Evolutionary conservation across 148 eudicot species (phyloP), one percentile per base, ranked within the genome.

Genomic region (Rhododendron henanense): DNA sequence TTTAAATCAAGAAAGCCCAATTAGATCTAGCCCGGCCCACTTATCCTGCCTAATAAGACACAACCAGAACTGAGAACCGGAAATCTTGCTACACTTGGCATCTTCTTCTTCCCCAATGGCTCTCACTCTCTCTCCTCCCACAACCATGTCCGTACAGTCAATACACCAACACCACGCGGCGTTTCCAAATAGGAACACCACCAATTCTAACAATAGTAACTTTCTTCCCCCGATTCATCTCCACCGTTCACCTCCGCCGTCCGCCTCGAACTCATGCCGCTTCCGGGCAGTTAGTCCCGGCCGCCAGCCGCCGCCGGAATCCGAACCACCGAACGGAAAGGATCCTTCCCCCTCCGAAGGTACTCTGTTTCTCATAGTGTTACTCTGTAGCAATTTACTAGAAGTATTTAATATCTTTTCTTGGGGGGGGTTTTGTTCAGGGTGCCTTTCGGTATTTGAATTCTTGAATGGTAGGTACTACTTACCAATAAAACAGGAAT

Each of bases 241-340:
- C 81, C 82, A 53, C 86, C 85, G 84, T 84, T 84, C 91, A 84
- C 87, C 90, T 88, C 81, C 92, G 85, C 87, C 28, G 16, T 23
- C n/a, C 57, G 31, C 81, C 23, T 51, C 82, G 10, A 88, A 81
- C 44, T 87, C 85, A 45, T 78, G 77, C 86, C 87, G 84, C 47
- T 89, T 87, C 92, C 84, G 59, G n/a, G 91, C 91, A 18, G 82
- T 86, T 14, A 90, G 85, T 81, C 86, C 92, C 37, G 90, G 85
- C 69, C 89, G 91, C 77, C 91, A 91, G 47, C 89, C 93, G 41
- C 90, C 91, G 57, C 90, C 90, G 16, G 87, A 84, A 53, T 74
- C 90, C 14, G 94, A 89, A 1, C 82, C 47, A 2, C 53, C 81
- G 15, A 0, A 2, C 6, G 53, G 33, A 41, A 44, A 45, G 33